These are phyloP conservation scores for Apophysomyces elegans DNA, from an alignment of 371 early-diverging fungal genomes.

Conservation along the genomic window DNA sequence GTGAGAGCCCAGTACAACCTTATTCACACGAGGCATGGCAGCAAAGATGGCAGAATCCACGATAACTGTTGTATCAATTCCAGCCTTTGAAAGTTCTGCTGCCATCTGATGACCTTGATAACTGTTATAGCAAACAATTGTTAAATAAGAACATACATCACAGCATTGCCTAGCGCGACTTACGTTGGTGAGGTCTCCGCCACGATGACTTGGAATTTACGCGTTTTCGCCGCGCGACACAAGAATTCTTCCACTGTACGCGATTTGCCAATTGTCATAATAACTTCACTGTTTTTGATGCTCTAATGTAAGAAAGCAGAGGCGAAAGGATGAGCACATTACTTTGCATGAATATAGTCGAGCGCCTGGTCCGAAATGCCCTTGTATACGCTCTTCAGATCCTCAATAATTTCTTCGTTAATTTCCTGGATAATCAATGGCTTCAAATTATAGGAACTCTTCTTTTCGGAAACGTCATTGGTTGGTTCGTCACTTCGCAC, in stretches of 20 bases:
- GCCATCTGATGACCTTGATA: constrained; percentile 90
- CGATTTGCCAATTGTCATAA: constrained; percentile 92
- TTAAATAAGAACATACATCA: background rate
- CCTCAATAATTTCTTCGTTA: constrained; percentile 82
- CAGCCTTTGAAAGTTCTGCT: constrained; percentile 69
- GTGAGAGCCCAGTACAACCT: constrained; percentile 94
- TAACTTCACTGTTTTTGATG: constrained; percentile 76
- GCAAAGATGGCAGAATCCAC: constrained; percentile 95
- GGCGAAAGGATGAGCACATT: constrained; percentile 15
- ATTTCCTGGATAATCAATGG: constrained; percentile 81
- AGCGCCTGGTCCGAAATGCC: constrained; percentile 81
- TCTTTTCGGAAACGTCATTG: constrained; percentile 36
- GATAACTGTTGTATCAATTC: constrained; percentile 92
- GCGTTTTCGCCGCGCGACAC: constrained; percentile 81
- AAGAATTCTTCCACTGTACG: constrained; percentile 88
- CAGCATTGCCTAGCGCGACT: constrained; percentile 15
- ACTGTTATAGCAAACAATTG: constrained; percentile 27
- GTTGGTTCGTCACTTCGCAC: constrained; percentile 25
- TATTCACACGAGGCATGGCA: constrained; percentile 96
- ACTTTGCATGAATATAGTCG: constrained; percentile 92
- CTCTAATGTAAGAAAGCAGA: background rate
- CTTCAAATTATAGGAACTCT: constrained; percentile 57
- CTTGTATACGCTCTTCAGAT: constrained; percentile 71
- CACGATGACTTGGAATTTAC: constrained; percentile 93
- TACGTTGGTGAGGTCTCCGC: constrained; percentile 90